Evolutionary conservation across 495 filamentous ascomycete species (phyloP).

Genomic region (Penicillium steckii): DNA sequence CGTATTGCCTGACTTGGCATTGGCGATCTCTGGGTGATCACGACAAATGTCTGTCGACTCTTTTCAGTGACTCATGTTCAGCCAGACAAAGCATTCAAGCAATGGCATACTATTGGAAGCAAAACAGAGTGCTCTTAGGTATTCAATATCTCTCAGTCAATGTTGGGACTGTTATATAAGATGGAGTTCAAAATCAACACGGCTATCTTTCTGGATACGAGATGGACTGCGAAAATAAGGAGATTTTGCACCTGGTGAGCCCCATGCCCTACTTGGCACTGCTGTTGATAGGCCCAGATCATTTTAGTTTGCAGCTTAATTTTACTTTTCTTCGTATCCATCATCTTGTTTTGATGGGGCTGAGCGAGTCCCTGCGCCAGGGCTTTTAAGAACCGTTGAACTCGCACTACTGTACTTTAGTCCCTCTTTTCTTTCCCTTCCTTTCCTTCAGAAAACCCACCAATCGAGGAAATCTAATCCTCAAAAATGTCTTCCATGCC

Average conservation of each 20-base stretch:
- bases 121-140: no score
- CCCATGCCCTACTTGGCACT: background rate
- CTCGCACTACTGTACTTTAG: slow-evolving; percentile 2
- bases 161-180: background rate
- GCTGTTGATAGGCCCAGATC: background rate
- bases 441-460: background rate
- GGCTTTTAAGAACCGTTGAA: background rate
- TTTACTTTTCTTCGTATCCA: background rate
- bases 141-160: no score
- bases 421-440: background rate
- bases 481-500: background rate
- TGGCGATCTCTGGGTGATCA: background rate
- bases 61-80: no score
- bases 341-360: slow-evolving; percentile 7
- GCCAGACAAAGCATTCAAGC: no score
- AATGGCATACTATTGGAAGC: background rate
- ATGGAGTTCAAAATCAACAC: background rate
- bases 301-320: background rate
- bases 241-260: background rate
- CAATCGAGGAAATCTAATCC: background rate
- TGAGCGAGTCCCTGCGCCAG: background rate
- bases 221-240: slow-evolving; percentile 1
- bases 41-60: background rate
- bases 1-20: background rate
- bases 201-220: slow-evolving; percentile 4